These are phyloP conservation scores for Aulographum hederae DNA, from an alignment of 2,329 filamentous ascomycete genomes.

Conservation along the genomic window DNA sequence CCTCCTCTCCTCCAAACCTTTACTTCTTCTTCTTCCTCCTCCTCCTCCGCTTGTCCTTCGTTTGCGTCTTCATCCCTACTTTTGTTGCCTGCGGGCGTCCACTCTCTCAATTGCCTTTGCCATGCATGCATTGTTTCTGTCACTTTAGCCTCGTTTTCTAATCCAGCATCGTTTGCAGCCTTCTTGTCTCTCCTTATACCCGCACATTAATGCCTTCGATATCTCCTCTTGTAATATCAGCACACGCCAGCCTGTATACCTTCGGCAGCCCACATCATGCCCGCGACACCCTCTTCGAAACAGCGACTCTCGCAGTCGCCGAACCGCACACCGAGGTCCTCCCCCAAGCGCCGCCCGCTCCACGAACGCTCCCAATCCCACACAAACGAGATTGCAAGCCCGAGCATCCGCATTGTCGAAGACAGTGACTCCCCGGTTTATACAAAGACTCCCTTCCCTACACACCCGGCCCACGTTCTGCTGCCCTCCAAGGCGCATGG, in stretches of 20 bases:
- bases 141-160: too few species aligned
- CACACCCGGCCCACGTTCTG: slow-evolving; percentile 19
- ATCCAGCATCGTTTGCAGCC: neutral
- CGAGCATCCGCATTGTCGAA: slow-evolving; percentile 22
- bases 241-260: neutral
- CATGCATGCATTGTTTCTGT: too few species aligned
- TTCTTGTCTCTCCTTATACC: neutral
- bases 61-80: too few species aligned
- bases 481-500: slow-evolving; percentile 14
- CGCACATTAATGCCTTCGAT: neutral
- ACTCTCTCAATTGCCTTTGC: too few species aligned
- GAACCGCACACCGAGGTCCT: slow-evolving; percentile 8
- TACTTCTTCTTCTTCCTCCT: too few species aligned
- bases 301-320: too few species aligned
- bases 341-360: slow-evolving; percentile 16
- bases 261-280: too few species aligned
- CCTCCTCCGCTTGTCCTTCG: too few species aligned
- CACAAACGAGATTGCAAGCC: slow-evolving; percentile 16
- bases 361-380: slow-evolving; percentile 20
- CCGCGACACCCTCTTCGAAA: too few species aligned
- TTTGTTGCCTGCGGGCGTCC: too few species aligned
- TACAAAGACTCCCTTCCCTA: slow-evolving; percentile 20
- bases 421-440: slow-evolving; percentile 17
- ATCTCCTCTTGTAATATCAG: neutral
- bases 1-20: too few species aligned